Evolutionary conservation across 1,284 basidiomycete species (phyloP).

Genomic region (Stereum hirsutum): DNA sequence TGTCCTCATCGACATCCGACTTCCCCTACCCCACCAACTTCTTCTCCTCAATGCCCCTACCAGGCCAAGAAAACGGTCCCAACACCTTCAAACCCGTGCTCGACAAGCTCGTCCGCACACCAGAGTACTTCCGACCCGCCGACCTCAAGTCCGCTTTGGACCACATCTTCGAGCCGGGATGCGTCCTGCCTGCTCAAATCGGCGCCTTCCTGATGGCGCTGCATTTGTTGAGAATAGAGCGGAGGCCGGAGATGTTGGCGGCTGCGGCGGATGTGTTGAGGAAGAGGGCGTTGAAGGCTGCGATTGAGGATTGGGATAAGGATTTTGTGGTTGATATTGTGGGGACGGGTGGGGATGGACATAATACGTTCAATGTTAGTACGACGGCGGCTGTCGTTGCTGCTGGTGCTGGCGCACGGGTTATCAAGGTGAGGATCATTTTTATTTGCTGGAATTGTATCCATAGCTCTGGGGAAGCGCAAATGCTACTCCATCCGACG

Average conservation of each 20-base stretch:
- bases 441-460: no score
- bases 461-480: no score
- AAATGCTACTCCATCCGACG: no score
- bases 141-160: slow-evolving; percentile 67
- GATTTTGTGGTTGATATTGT: slow-evolving; percentile 73
- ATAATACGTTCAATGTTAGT: slow-evolving; percentile 97
- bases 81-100: slow-evolving; percentile 71
- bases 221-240: slow-evolving; percentile 69
- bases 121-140: slow-evolving; percentile 62
- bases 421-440: slow-evolving; percentile 86
- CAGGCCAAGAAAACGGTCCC: no score
- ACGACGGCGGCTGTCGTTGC: slow-evolving; percentile 94
- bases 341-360: slow-evolving; percentile 90
- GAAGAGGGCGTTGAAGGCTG: slow-evolving; percentile 52
- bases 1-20: no score
- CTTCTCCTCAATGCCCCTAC: no score
- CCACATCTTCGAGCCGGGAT: slow-evolving; percentile 64
- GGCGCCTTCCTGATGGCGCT: slow-evolving; percentile 81
- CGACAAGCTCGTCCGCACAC: slow-evolving; percentile 68
- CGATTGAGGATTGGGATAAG: slow-evolving; percentile 43
- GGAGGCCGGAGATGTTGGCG: slow-evolving; percentile 65
- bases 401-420: slow-evolving; percentile 87
- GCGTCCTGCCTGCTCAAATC: slow-evolving; percentile 60
- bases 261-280: slow-evolving; percentile 72
- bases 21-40: no score